phyloP scores from a whole-genome alignment of 1,284 basidiomycete genomes.

The Cryptococcus deneoformans region DNA sequence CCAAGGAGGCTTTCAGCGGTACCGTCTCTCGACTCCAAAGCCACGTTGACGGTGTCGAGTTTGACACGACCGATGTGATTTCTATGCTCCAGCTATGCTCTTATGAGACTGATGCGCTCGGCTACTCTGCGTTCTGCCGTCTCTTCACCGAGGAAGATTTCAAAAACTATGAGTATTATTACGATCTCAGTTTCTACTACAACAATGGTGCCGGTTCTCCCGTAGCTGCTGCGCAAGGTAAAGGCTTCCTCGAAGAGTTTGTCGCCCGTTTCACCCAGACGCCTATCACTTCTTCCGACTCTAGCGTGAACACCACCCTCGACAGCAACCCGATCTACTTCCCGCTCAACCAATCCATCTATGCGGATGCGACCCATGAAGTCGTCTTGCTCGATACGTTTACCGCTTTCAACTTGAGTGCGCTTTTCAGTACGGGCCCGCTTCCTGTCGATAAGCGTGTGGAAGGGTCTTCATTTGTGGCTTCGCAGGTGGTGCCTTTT shows the following conservation, averaged over 20 bases:
- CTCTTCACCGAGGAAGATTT: slow-evolving; percentile 84
- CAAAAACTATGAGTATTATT: slow-evolving; percentile 84
- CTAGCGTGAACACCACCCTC: slow-evolving; percentile 75
- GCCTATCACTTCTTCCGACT: slow-evolving; percentile 64
- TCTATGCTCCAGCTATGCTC: slow-evolving; percentile 58
- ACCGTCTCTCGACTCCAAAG: slow-evolving; percentile 40
- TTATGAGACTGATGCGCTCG: slow-evolving; percentile 88
- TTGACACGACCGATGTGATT: slow-evolving; percentile 30
- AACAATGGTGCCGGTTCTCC: slow-evolving; percentile 77
- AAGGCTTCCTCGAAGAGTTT: slow-evolving; percentile 80
- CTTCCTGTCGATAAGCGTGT: slow-evolving; percentile 19
- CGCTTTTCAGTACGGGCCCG: slow-evolving; percentile 31
- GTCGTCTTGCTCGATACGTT: slow-evolving; percentile 75
- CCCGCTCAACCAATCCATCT: slow-evolving; percentile 74
- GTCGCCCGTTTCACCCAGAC: slow-evolving; percentile 73
- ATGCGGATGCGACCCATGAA: slow-evolving; percentile 54
- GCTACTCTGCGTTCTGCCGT: slow-evolving; percentile 84
- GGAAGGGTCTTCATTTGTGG: slow-evolving; percentile 55
- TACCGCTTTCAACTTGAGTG: slow-evolving; percentile 68
- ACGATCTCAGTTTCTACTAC: slow-evolving; percentile 59
- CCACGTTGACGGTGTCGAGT: slow-evolving; percentile 19
- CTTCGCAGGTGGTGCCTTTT: slow-evolving; percentile 64
- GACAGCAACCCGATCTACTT: slow-evolving; percentile 67
- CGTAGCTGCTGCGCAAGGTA: slow-evolving; percentile 70
- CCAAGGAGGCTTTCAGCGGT: slow-evolving; percentile 53